Conservation (phyloP, 108 stramenopile species). For the Cyclotella kingstonii region DNA sequence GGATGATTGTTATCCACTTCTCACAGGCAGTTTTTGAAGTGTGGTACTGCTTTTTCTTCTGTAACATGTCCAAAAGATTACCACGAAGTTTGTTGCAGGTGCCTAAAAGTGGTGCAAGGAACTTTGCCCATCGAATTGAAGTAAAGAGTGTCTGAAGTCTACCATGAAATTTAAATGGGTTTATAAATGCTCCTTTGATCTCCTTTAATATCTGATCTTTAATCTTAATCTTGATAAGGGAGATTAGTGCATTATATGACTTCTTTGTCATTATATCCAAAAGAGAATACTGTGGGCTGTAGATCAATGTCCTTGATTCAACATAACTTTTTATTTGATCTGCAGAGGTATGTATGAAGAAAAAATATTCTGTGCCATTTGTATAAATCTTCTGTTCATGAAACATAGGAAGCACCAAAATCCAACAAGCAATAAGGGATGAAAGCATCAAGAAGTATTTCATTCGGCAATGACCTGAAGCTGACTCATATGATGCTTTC, state of each 20-base stretch:
- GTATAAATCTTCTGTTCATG: no score
- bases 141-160: conserved; percentile 12
- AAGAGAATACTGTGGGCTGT: conserved; percentile 27
- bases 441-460: neutral
- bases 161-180: conserved; percentile 35
- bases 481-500: neutral
- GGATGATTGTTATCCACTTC: conserved; percentile 30
- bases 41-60: conserved; percentile 43
- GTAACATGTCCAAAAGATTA: conserved; percentile 47
- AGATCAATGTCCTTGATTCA: neutral
- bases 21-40: conserved; percentile 37
- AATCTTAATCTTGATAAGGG: conserved; percentile 20
- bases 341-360: neutral
- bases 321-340: neutral
- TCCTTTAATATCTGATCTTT: conserved; percentile 18
- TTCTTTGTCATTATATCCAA: conserved; percentile 12
- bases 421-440: neutral
- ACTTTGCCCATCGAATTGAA: conserved; percentile 62
- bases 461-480: no score
- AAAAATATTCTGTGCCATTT: no score
- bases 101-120: conserved; percentile 62
- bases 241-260: conserved; percentile 4
- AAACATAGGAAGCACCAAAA: no score
- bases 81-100: conserved; percentile 64
- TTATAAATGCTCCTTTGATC: conserved; percentile 20